Conservation (phyloP, 345 rosid species). For the Eucalyptus sp. region DNA sequence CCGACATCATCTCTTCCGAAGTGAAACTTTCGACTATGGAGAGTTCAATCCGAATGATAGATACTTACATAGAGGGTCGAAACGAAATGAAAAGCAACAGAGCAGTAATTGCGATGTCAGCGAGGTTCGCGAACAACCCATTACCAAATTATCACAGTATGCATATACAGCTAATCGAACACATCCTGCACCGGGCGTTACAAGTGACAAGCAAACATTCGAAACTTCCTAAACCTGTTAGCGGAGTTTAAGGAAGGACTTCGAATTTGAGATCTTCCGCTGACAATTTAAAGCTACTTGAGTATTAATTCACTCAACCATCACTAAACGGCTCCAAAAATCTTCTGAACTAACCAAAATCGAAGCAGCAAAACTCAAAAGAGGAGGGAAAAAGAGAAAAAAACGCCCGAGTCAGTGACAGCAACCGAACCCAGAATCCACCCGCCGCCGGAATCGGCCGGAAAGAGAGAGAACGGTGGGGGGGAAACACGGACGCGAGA, state of each 20-base stretch:
- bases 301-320: not conserved
- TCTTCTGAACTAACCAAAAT: not conserved
- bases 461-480: not conserved
- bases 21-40: not conserved
- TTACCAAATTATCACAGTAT: not conserved
- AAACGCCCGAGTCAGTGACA: not conserved
- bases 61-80: not conserved
- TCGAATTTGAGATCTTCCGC: not conserved
- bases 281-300: not conserved
- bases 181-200: not conserved
- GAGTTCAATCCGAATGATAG: not conserved
- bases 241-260: not conserved
- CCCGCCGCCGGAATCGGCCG: not conserved
- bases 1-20: not conserved
- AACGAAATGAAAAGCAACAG: not conserved
- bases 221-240: not conserved
- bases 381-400: not conserved
- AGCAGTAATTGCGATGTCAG: not conserved
- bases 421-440: not conserved
- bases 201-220: not conserved
- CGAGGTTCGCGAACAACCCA: not conserved
- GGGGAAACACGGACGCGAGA: not conserved
- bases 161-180: not conserved
- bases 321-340: not conserved
- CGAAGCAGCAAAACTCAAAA: not conserved